Conservation (phyloP, 2,329 filamentous ascomycete genomes). For the Cercospora sp. region DNA sequence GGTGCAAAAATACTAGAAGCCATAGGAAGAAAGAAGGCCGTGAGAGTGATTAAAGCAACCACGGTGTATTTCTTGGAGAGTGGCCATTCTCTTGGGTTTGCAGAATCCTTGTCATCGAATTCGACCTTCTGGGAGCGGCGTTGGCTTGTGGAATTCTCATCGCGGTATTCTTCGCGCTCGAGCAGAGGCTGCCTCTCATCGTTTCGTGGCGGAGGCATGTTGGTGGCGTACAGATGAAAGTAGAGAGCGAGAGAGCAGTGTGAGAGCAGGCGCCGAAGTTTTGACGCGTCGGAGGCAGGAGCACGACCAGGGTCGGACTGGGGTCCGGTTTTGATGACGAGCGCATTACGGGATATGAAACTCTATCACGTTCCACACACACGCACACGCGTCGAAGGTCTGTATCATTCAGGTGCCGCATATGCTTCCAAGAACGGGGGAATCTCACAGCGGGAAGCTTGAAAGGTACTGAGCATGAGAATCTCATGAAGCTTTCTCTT, state of each 20-base stretch:
- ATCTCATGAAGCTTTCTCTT: too few species aligned
- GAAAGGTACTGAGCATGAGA: too few species aligned
- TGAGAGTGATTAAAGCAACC: slow-evolving; percentile 12
- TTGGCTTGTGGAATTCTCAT: background rate
- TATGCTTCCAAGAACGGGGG: too few species aligned
- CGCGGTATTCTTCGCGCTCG: background rate
- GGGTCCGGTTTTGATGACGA: slow-evolving; percentile 1
- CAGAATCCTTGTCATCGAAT: slow-evolving; percentile 18
- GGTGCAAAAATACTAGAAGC: slow-evolving; percentile 22
- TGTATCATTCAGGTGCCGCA: too few species aligned
- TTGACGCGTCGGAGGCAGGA: slow-evolving; percentile 8
- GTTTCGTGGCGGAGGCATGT: slow-evolving; percentile 1
- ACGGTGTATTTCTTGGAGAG: slow-evolving; percentile 16
- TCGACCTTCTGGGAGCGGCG: slow-evolving; percentile 10
- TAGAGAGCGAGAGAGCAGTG: background rate
- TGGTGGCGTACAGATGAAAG: background rate
- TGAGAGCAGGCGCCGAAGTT: slow-evolving; percentile 1
- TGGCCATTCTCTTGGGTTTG: slow-evolving; percentile 19
- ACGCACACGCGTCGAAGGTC: background rate
- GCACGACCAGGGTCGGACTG: background rate
- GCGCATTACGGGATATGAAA: slow-evolving; percentile 5
- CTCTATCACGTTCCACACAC: background rate
- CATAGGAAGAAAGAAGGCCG: slow-evolving; percentile 23
- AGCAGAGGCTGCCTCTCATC: slow-evolving; percentile 16
- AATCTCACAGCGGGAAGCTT: too few species aligned